phyloP scores from a whole-genome alignment of 2,329 filamentous ascomycete species.

The Xylariomycetidae sp. region DNA sequence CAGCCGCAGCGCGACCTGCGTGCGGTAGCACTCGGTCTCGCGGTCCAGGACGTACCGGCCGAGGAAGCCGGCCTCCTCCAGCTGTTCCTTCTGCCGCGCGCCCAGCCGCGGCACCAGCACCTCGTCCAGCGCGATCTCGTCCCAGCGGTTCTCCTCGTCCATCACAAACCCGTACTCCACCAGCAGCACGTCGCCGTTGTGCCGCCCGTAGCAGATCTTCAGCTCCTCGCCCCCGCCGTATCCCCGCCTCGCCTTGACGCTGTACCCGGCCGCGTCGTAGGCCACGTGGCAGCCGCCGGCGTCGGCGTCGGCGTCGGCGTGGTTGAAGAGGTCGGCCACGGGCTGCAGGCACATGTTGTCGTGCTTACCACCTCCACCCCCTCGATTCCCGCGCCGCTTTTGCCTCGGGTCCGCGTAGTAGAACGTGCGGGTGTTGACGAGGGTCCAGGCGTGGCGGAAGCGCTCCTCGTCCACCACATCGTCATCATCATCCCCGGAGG shows the following conservation, averaged over 20 bases:
- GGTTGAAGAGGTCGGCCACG: constrained; percentile 67
- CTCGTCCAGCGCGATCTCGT: constrained; percentile 43
- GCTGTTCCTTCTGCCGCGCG: constrained; percentile 26
- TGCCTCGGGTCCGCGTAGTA: constrained; percentile 47
- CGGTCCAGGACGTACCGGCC: constrained; percentile 46
- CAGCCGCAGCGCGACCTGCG: constrained; percentile 45
- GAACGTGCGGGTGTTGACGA: constrained; percentile 58
- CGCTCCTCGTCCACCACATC: constrained; percentile 1
- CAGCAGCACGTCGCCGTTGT: constrained; percentile 67
- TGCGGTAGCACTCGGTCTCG: constrained; percentile 46
- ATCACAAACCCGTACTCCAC: constrained; percentile 57
- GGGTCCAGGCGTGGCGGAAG: constrained; percentile 51
- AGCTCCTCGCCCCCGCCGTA: constrained; percentile 59
- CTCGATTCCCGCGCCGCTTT: constrained; percentile 29
- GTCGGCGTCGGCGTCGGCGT: constrained; percentile 38
- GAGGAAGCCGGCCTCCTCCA: constrained; percentile 43
- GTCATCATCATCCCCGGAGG: no score
- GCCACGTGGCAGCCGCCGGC: constrained; percentile 45
- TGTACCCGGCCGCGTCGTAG: constrained; percentile 46
- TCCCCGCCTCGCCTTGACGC: constrained; percentile 42
- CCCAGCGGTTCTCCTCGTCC: constrained; percentile 39
- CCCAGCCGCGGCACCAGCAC: constrained; percentile 36
- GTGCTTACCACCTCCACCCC: no score
- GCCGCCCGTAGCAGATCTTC: constrained; percentile 62
- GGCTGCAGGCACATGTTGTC: constrained; percentile 66